These are phyloP conservation scores for Diplodia corticola DNA, from an alignment of 2,329 filamentous ascomycete species.

Conservation along the genomic window DNA sequence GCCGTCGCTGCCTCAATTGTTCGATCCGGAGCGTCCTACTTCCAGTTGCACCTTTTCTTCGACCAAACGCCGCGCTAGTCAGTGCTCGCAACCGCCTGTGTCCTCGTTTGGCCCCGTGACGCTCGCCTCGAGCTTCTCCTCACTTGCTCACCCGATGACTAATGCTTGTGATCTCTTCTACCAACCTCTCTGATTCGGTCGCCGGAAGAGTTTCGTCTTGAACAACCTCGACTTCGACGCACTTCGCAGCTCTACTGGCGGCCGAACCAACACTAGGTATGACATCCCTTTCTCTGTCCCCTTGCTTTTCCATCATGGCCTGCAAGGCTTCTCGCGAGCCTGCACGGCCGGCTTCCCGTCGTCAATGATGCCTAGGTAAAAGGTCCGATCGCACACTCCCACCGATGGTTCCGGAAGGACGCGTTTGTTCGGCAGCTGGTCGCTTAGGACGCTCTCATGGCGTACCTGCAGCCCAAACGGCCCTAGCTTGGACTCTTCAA, in stretches of 20 bases:
- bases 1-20: background rate
- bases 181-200: background rate
- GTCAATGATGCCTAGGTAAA: constrained; percentile 22
- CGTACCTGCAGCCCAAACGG: background rate
- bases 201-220: constrained; percentile 4
- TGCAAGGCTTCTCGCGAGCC: background rate
- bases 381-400: constrained; percentile 18
- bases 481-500: constrained; percentile 1
- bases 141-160: background rate
- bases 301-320: background rate
- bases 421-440: background rate
- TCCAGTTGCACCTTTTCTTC: background rate
- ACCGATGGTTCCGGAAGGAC: background rate
- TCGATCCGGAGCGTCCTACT: background rate
- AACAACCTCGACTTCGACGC: background rate
- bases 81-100: background rate
- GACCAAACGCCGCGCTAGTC: constrained; percentile 12
- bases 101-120: background rate
- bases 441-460: constrained; percentile 13
- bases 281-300: background rate
- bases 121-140: background rate
- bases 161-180: background rate
- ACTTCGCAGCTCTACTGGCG: constrained; percentile 13
- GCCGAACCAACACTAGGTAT: background rate
- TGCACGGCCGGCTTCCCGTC: background rate